Base-by-base conservation (phyloP, 1,139 yeast genomes). In the Sugiyamaella novakii region DNA sequence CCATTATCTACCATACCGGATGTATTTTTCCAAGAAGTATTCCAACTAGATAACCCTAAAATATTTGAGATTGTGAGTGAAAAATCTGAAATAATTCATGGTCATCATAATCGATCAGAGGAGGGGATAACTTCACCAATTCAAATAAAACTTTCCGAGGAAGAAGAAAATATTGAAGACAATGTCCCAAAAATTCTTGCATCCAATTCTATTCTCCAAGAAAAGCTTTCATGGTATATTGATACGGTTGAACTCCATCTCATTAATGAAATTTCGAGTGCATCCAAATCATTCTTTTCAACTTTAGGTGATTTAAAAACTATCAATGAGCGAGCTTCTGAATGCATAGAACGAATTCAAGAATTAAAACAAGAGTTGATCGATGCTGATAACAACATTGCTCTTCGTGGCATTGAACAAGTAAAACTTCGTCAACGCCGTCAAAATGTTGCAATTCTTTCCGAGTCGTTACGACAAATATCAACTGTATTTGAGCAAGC, bases 41-140 rank as follows among this genome's bases (percentile, higher is more conserved):
- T 92, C 67, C 76, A 88, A 55, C 73, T 92, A 34, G 97, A 92
- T 62, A 89, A 94, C 63, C 97, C 97, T 3, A 74, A 96, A 51
- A 76, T 84, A 1, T 92, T 92, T 67, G 81, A 81, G 53, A 73
- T 79, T 51, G 95, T 91, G 1, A 76, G 86, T 29, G 87, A 80
- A 47, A 75, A 77, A 43, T 65, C 78, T 3, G 70, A 74, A 11
- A 69, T 79, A 21, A 49, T 54, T 12, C 36, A 24, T 30, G 46
- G 40, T 8, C 10, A 12, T 18, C 19, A 10, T n/a, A 52, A 49
- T 19, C n/a, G n/a, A n/a, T n/a, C n/a, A n/a, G 25, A 11, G n/a
- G 40, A 30, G 6, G 50, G 43, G 6, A 35, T 18, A 8, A 27
- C 19, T 14, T 28, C 37, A 14, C 44, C 46, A 11, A 19, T 41